Base-by-base conservation (phyloP, 1,284 basidiomycete genomes). In the Filobasidium uniguttulatum region DNA sequence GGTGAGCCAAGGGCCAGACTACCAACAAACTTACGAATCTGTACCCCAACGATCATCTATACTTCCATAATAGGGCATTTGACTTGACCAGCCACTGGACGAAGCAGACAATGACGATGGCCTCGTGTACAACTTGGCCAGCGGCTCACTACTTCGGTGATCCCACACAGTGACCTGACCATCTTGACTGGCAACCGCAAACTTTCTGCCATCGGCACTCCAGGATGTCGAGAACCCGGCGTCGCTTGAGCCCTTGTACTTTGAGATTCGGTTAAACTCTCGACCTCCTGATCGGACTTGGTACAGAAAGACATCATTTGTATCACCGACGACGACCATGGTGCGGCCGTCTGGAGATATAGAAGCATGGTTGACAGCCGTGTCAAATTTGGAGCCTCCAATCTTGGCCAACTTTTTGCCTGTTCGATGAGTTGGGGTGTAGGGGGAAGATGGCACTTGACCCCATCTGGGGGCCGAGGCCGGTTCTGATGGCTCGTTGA, bases 91-190 rank as follows among this genome's bases (percentile, higher is more conserved):
- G n/a, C n/a, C n/a, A n/a, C n/a, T n/a, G n/a, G n/a, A n/a, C n/a
- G n/a, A n/a, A n/a, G n/a, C n/a, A n/a, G n/a, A n/a, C n/a, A n/a
- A n/a, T n/a, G 40, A 43, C 9, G 26, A 5, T n/a, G 25, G 50
- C 10, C 36, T 46, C 3, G 65, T 64, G 53, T 62, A 58, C 50
- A 70, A 64, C 14, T 65, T 60, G 4, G 68, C 68, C 2, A 70
- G 56, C 1, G 68, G 66, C 2, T 57, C n/a, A n/a, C n/a, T n/a
- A 19, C 29, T 59, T 55, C 68, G 61, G 53, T 70, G 68, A 52
- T 70, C 68, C 67, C 67, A 70, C 1, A 70, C 66, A 7, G 68
- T 70, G 23, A 68, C 66, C 46, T 68, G 66, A 3, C 68, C 68
- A 50, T 70, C 64, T 58, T 70, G 67, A 53, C 61, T 63, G 5